Conservation (phyloP, 495 filamentous ascomycete genomes). For the Annulohypoxylon maeteangense region DNA sequence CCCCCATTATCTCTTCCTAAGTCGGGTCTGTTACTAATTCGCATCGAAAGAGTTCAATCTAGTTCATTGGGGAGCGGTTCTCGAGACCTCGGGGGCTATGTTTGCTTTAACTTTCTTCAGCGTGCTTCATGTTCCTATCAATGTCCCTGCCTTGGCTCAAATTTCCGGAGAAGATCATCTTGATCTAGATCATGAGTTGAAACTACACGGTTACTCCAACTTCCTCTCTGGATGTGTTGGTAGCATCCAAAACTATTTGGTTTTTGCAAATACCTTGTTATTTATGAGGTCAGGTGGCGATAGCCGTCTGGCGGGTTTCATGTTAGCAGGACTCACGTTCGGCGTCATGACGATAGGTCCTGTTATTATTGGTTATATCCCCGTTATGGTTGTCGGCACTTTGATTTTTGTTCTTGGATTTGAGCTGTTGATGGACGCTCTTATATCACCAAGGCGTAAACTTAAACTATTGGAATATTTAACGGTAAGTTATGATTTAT, state of each 20-base stretch:
- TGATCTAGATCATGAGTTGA: slow-evolving; percentile 89
- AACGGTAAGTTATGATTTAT: slow-evolving; percentile 64
- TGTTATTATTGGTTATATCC: slow-evolving; percentile 89
- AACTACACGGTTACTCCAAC: slow-evolving; percentile 93
- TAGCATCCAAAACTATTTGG: slow-evolving; percentile 97
- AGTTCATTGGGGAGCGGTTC: slow-evolving; percentile 82
- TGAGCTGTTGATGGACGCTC: slow-evolving; percentile 85
- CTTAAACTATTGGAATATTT: slow-evolving; percentile 86
- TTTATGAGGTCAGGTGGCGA: slow-evolving; percentile 93
- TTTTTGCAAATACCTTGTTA: slow-evolving; percentile 95
- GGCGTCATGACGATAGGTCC: slow-evolving; percentile 87
- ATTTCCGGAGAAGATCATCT: slow-evolving; percentile 91
- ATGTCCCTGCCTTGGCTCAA: slow-evolving; percentile 90
- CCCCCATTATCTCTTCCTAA: neutral
- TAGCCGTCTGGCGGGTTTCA: slow-evolving; percentile 84
- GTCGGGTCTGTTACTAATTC: slow-evolving; percentile 33
- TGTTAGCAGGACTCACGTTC: slow-evolving; percentile 82
- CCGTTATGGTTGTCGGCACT: slow-evolving; percentile 94
- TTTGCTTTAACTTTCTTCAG: slow-evolving; percentile 98
- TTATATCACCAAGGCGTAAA: slow-evolving; percentile 88
- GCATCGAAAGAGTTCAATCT: slow-evolving; percentile 69
- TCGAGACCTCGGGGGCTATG: slow-evolving; percentile 89
- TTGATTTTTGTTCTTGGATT: slow-evolving; percentile 94
- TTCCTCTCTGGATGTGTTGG: slow-evolving; percentile 84
- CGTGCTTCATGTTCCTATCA: slow-evolving; percentile 96